Evolutionary conservation across 805 yeast species (phyloP).

Genomic region (Ogataea neopini): DNA sequence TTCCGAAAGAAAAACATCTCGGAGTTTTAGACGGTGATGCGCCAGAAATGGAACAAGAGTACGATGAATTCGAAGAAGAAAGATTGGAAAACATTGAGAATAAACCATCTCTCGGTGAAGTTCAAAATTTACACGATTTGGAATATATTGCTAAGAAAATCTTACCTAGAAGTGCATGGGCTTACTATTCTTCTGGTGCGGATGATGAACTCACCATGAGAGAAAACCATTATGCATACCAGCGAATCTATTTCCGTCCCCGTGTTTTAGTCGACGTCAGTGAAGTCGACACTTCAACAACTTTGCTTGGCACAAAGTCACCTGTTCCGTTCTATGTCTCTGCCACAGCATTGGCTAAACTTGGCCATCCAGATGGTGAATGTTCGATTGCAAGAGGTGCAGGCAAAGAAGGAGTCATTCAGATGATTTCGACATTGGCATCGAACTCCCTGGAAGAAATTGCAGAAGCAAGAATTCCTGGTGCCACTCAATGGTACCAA

Average conservation of each 20-base stretch:
- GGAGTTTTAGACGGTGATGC: constrained; percentile 47
- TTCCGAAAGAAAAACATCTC: constrained; percentile 59
- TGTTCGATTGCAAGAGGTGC: constrained; percentile 83
- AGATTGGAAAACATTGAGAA: constrained; percentile 44
- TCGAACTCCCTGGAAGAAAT: constrained; percentile 88
- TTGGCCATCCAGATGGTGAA: constrained; percentile 95
- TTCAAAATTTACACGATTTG: constrained; percentile 81
- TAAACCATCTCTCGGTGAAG: constrained; percentile 68
- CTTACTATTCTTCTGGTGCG: constrained; percentile 87
- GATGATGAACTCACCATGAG: constrained; percentile 91
- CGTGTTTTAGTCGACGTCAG: constrained; percentile 77
- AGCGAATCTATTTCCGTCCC: constrained; percentile 86
- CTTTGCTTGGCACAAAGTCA: constrained; percentile 70
- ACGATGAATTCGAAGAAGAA: constrained; percentile 43
- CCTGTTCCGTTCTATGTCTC: constrained; percentile 83
- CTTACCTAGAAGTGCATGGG: constrained; percentile 82
- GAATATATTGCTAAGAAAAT: constrained; percentile 83
- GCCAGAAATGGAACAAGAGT: constrained; percentile 35
- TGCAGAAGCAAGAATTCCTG: constrained; percentile 61
- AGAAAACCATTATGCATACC: constrained; percentile 89
- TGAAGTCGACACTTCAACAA: constrained; percentile 67
- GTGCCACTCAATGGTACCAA: constrained; percentile 87
- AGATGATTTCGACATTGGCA: constrained; percentile 92
- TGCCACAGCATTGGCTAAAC: constrained; percentile 89
- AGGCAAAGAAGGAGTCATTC: constrained; percentile 66